Evolutionary conservation across 169 alveolate genomes (phyloP).

Genomic region (Plasmodium relictum): DNA sequence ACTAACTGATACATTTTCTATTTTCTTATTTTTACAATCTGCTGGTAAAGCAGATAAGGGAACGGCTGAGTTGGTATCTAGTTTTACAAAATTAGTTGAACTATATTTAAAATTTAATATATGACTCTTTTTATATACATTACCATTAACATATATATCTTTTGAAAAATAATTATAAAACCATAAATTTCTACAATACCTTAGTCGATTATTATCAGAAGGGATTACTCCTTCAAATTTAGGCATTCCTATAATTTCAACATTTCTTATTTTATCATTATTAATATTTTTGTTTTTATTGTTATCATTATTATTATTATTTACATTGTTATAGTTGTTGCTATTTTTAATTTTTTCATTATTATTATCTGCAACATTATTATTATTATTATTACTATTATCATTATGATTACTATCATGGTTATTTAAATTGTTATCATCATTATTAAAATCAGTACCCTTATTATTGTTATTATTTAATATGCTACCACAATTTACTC

Average conservation of each 20-base stretch:
- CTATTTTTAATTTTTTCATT: neutral
- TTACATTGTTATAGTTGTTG: neutral
- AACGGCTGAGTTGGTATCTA: slow-evolving; percentile 63
- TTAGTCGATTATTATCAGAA: slow-evolving; percentile 38
- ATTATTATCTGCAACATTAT: neutral
- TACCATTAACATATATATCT: slow-evolving; percentile 35
- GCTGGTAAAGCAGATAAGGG: slow-evolving; percentile 76
- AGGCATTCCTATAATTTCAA: slow-evolving; percentile 65
- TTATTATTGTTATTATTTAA: neutral
- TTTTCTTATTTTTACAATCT: slow-evolving; percentile 37
- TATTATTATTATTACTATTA: neutral
- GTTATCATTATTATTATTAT: neutral
- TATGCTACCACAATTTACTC: neutral
- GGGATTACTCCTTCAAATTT: slow-evolving; percentile 77
- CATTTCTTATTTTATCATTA: neutral
- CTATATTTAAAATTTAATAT: slow-evolving; percentile 43
- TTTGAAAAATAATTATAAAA: slow-evolving; percentile 64
- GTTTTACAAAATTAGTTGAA: slow-evolving; percentile 25
- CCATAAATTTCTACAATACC: slow-evolving; percentile 63
- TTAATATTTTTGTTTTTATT: neutral
- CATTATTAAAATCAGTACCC: neutral
- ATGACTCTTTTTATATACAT: slow-evolving; percentile 32
- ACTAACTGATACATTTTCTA: slow-evolving; percentile 67
- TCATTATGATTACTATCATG: neutral
- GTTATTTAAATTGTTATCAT: neutral